Evolutionary conservation across 768 basidiomycete species (phyloP).

Genomic region (Suillus brevipes): DNA sequence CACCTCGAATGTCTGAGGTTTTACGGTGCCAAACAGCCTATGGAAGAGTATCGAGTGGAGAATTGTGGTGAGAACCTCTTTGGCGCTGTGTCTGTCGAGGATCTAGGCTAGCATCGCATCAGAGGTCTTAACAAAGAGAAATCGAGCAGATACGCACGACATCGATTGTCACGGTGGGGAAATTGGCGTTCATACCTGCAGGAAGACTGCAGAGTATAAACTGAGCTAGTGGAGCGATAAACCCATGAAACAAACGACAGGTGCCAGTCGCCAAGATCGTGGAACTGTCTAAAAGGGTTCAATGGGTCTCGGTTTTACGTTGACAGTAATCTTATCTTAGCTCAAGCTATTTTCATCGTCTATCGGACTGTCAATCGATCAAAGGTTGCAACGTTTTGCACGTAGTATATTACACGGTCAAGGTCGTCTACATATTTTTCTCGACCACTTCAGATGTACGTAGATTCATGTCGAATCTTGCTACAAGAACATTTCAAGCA

Average conservation of each 20-base stretch:
- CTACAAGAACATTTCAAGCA: slow-evolving; percentile 2
- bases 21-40: slow-evolving; percentile 77
- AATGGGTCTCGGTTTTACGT: background rate
- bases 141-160: slow-evolving; percentile 21
- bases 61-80: slow-evolving; percentile 73
- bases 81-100: slow-evolving; percentile 68
- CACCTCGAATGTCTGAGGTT: slow-evolving; percentile 74
- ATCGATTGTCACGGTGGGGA: slow-evolving; percentile 33
- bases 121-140: too few species aligned
- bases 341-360: background rate
- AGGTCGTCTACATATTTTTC: background rate
- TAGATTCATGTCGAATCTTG: background rate
- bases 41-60: slow-evolving; percentile 86
- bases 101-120: slow-evolving; percentile 42
- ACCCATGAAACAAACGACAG: background rate
- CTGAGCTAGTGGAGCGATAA: too few species aligned
- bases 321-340: background rate
- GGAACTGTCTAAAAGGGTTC: slow-evolving; percentile 4
- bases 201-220: too few species aligned
- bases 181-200: slow-evolving; percentile 24
- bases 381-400: background rate
- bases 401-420: background rate
- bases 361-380: background rate
- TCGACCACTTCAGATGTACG: background rate
- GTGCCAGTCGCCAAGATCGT: slow-evolving; percentile 1